These are phyloP conservation scores for Penicillium crustosum DNA, from an alignment of 2,329 filamentous ascomycete species.

Conservation along the genomic window DNA sequence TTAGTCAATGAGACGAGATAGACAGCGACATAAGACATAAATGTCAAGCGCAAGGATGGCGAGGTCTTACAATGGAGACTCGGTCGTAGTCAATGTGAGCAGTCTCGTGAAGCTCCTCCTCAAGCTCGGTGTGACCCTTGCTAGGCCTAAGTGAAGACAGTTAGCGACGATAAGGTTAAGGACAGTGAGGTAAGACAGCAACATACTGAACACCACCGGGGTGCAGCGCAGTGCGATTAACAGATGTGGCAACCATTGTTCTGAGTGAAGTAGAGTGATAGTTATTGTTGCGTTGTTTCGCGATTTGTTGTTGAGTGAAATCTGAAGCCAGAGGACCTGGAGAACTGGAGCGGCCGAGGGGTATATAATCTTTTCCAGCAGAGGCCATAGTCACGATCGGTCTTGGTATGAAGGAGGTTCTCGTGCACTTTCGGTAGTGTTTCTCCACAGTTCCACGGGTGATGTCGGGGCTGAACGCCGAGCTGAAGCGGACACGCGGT, in stretches of 20 bases:
- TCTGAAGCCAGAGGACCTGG: slow-evolving; percentile 53
- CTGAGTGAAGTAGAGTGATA: slow-evolving; percentile 59
- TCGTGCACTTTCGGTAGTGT: slow-evolving; percentile 26
- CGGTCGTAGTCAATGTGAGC: slow-evolving; percentile 99
- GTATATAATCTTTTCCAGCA: slow-evolving; percentile 46
- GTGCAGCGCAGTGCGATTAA: slow-evolving; percentile 93
- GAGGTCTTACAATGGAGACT: slow-evolving; percentile 80
- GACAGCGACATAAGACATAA: slow-evolving; percentile 10
- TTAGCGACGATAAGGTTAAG: slow-evolving; percentile 20
- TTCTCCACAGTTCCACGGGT: slow-evolving; percentile 45
- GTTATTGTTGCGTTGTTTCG: slow-evolving; percentile 58
- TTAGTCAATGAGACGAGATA: slow-evolving; percentile 10
- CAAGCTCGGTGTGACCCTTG: slow-evolving; percentile 89
- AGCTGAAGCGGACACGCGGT: slow-evolving; percentile 24
- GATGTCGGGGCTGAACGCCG: slow-evolving; percentile 38
- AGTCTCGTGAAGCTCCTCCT: slow-evolving; percentile 95
- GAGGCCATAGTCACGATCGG: slow-evolving; percentile 32
- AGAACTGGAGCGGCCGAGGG: slow-evolving; percentile 43
- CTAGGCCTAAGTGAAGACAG: slow-evolving; percentile 60
- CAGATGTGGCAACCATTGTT: slow-evolving; percentile 54
- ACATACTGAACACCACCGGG: slow-evolving; percentile 86
- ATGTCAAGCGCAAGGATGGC: slow-evolving; percentile 5
- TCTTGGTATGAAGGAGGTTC: slow-evolving; percentile 27
- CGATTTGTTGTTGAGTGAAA: slow-evolving; percentile 58
- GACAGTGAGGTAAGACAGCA: slow-evolving; percentile 11